Base-by-base conservation (phyloP, 2,329 filamentous ascomycete species). In the Polychaeton citri region DNA sequence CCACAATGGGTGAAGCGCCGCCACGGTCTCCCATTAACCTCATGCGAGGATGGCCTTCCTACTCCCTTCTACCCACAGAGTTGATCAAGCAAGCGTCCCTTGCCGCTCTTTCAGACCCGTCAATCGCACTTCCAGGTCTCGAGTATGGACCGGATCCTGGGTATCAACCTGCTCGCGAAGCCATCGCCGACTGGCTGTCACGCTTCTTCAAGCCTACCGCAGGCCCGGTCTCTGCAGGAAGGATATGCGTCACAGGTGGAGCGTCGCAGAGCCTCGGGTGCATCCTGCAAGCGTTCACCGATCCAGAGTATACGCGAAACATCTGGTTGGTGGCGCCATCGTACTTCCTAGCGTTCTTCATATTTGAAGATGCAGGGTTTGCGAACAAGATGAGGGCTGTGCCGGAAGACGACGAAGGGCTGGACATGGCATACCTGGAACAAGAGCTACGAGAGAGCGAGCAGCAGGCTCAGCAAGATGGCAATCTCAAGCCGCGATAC, bases 251-350 rank as follows among this genome's bases (percentile, higher is more conserved):
- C 53, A 83, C 82, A 0, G 85, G 86, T 31, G 87, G 87, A 12
- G 87, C 87, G 3, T 83, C 76, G 45, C 86, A 93, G 65, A 86
- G 79, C 52, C 57, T 93, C 2, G 84, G 81, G 0, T 81, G 76
- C 50, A 62, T 93, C 3, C 62, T 94, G 34, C 74, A 81, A 55
- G 81, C 81, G 19, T 94, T 81, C 52, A 81, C 84, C 0, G 87
- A 94, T 54, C 81, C 83, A 1, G 59, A 66, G 2, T 79, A 77
- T 50, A 94, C 87, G 1, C 66, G 71, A 32, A 74, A 74, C 45
- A 67, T 93, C 7, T 94, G 83, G 81, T 72, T 87, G 58, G 75
- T 86, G 2, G 76, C 80, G 15, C 87, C 87, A 4, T 80, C 79
- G 32, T 94, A 93, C 54, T 81, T 84, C 58, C 66, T 93, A n/a